A percentile compares a stretch with the other conserved stretches of the same genome.
Conservation (phyloP, 2,329 filamentous ascomycete species). For the Colletotrichum kahawae region DNA sequence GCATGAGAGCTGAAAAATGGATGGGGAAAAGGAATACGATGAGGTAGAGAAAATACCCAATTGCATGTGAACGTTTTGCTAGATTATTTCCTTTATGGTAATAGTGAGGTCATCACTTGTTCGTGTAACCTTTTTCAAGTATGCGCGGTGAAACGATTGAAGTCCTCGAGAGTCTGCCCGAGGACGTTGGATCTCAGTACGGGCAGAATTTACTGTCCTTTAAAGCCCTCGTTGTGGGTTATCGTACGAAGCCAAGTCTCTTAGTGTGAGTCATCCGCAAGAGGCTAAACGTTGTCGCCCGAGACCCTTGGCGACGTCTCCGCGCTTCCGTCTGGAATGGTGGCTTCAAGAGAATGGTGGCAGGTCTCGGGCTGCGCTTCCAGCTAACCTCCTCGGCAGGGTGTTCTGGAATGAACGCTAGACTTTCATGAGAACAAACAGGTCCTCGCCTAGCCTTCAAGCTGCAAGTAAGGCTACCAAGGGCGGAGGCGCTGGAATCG, state of each 20-base stretch:
- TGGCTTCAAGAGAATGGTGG: background rate
- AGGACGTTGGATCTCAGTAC: background rate
- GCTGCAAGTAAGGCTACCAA: background rate
- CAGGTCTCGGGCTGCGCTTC: background rate
- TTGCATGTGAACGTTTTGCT: background rate
- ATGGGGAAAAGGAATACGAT: background rate
- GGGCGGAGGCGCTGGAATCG: background rate
- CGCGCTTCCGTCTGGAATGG: background rate
- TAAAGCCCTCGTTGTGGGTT: background rate
- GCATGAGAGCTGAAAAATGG: background rate
- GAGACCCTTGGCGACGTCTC: background rate
- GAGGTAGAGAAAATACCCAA: background rate
- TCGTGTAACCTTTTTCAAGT: background rate
- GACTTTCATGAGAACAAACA: background rate
- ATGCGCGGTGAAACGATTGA: background rate
- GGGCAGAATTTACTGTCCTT: background rate
- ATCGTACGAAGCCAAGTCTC: slow-evolving; percentile 1
- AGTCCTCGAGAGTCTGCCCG: background rate
- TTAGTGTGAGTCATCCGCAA: background rate
- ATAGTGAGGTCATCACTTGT: background rate
- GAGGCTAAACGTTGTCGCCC: background rate
- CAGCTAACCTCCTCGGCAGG: background rate
- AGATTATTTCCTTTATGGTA: background rate
- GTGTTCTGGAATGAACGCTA: background rate
- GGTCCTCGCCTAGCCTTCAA: background rate